These are phyloP conservation scores for Paramecium biaurelia DNA, from an alignment of 73 alveolate species.

Conservation along the genomic window DNA sequence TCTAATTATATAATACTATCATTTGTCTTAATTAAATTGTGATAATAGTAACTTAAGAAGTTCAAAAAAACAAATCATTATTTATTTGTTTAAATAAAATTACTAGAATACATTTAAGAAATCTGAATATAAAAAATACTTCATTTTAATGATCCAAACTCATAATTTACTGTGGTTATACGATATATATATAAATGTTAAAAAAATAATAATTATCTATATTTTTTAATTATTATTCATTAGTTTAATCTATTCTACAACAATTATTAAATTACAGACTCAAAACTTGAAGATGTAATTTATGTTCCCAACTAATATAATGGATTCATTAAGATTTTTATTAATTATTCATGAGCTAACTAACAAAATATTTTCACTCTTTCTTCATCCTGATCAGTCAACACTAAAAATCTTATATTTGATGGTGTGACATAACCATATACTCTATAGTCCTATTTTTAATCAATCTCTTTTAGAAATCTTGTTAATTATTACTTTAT, in stretches of 20 bases:
- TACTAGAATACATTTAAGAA: too few species aligned
- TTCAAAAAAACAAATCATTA: too few species aligned
- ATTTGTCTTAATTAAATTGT: too few species aligned
- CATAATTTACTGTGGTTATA: too few species aligned
- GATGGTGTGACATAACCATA: slow-evolving; percentile 41
- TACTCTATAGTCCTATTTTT: not conserved
- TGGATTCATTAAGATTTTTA: slow-evolving; percentile 36
- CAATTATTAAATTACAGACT: not conserved
- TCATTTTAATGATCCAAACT: too few species aligned
- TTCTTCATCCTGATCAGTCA: slow-evolving; percentile 38
- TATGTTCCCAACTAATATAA: not conserved
- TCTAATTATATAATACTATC: too few species aligned
- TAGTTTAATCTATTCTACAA: slow-evolving; percentile 6
- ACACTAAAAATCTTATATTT: not conserved
- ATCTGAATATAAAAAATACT: too few species aligned
- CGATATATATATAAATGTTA: too few species aligned
- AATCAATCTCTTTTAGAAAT: slow-evolving; percentile 23
- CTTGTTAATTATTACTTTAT: not conserved
- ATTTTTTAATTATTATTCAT: not conserved
- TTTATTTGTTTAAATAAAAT: too few species aligned
- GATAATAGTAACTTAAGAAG: too few species aligned
- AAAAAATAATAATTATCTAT: too few species aligned
- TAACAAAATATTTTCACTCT: slow-evolving; percentile 26
- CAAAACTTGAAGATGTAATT: not conserved
- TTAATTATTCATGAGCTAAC: slow-evolving; percentile 25